Evolutionary conservation across 371 early-diverging fungal species (phyloP).

Genomic region (Lichtheimia ramosa): DNA sequence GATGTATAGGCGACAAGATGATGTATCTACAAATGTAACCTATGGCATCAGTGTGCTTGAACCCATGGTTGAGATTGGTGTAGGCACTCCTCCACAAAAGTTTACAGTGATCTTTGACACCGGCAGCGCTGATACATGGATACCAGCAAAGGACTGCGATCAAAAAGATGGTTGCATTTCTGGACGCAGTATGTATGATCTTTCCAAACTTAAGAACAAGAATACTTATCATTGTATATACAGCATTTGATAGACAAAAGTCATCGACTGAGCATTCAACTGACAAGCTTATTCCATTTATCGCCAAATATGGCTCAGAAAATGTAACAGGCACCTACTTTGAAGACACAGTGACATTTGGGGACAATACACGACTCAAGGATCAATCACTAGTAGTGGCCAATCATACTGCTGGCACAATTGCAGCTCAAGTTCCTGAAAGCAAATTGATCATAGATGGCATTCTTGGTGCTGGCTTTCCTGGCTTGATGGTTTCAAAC

Average conservation of each 20-base stretch:
- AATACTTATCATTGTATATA: too few species aligned
- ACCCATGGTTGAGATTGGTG: not conserved
- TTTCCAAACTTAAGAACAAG: not conserved
- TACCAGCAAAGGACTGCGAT: constrained; percentile 3
- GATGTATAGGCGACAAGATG: not conserved
- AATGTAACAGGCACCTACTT: constrained; percentile 9
- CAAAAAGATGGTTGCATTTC: constrained; percentile 5
- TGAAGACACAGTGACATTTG: constrained; percentile 6
- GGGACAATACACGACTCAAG: not conserved
- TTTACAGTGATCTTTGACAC: constrained; percentile 13
- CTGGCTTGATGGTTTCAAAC: not conserved
- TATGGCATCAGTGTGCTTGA: not conserved
- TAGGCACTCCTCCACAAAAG: constrained; percentile 12
- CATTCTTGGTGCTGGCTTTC: constrained; percentile 17
- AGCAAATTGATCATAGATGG: constrained; percentile 9
- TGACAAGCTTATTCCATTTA: not conserved
- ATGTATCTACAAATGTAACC: not conserved
- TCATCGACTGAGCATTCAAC: not conserved
- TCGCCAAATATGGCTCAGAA: constrained; percentile 8
- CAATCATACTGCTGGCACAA: not conserved
- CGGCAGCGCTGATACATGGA: constrained; percentile 16
- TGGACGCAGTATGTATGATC: not conserved
- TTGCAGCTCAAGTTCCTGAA: not conserved
- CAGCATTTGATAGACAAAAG: not conserved
- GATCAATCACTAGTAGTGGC: constrained; percentile 5